Evolutionary conservation across 2,329 filamentous ascomycete genomes (phyloP), one percentile per base, ranked within the genome.

Genomic region (Talaromyces sp.): DNA sequence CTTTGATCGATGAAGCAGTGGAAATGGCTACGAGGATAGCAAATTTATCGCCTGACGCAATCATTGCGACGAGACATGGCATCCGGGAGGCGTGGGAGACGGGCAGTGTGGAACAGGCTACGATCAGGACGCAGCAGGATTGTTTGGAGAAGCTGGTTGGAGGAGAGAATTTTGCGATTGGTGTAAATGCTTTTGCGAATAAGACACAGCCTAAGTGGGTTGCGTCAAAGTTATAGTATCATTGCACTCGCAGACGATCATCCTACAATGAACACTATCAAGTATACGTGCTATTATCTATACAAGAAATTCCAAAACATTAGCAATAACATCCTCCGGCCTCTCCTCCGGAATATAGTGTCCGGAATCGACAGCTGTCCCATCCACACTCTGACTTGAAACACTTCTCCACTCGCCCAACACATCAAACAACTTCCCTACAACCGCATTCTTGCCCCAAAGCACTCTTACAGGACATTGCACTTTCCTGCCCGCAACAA

Each of bases 91-190:
- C 89, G 0, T 93, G 89, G 90, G 90, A 92, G 70, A 85, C 83
- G 0, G 78, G 88, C 22, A 86, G 88, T 11, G 89, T 88, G 0
- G 86, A 88, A 74, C 83, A 85, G 67, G 89, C 80, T 10, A 91
- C 87, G 41, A 80, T 80, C 67, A 73, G 86, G 68, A 74, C 90
- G 63, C 80, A 83, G 17, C 82, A 86, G 62, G 83, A 83, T 1
- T 85, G 88, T 81, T 89, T 86, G 71, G 80, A 79, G 62, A 80
- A 80, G 66, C 81, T 93, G 64, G 82, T 88, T 67, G 83, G 81
- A 2, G 89, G 87, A 0, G 88, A 90, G 69, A 94, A 94, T 76
- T 87, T 92, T 77, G 85, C 84, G 63, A 90, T 93, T 78, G 91
- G 91, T 0, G 81, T 93, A 22, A 80, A 75, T 77, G 90, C 90